These are phyloP conservation scores for Sugiyamaella sp. DNA, from an alignment of 1,139 yeast species.

Conservation along the genomic window DNA sequence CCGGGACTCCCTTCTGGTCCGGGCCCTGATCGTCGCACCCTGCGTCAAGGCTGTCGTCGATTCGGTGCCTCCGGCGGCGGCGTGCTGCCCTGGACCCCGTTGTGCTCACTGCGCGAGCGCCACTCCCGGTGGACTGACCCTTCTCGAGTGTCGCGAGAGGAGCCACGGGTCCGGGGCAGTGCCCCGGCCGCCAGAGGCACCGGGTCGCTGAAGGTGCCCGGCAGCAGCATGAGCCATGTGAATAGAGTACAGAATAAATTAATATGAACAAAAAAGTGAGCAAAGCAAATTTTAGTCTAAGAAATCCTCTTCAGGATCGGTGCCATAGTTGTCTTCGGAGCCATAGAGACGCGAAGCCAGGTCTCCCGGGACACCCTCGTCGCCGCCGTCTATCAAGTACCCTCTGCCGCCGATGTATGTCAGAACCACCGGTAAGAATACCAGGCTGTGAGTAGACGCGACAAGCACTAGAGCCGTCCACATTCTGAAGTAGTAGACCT, in stretches of 20 bases:
- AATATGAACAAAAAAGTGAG: conserved; percentile 1
- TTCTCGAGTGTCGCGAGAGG: no score
- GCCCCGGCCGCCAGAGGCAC: background rate
- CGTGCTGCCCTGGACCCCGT: no score
- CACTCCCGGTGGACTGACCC: no score
- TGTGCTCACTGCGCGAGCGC: no score
- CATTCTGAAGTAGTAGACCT: conserved; percentile 91
- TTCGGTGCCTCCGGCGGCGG: no score
- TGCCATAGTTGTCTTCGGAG: conserved; percentile 17
- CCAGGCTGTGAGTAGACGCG: conserved; percentile 77
- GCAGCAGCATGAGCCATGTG: background rate
- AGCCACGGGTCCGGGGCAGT: background rate
- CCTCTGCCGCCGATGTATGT: conserved; percentile 65
- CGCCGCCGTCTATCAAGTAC: conserved; percentile 45
- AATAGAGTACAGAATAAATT: background rate
- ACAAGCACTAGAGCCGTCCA: conserved; percentile 82
- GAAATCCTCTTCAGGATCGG: conserved; percentile 8
- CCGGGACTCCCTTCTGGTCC: no score
- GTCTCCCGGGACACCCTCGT: conserved; percentile 40
- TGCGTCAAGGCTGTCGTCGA: no score
- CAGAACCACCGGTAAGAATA: conserved; percentile 74
- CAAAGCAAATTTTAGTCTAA: conserved; percentile 1
- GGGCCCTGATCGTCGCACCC: no score
- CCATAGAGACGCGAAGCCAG: conserved; percentile 36
- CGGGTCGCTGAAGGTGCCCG: background rate